A percentile compares a stretch with the other conserved stretches of the same genome.
Conservation (phyloP, 768 basidiomycete species). For the Myochromella boudieri region DNA sequence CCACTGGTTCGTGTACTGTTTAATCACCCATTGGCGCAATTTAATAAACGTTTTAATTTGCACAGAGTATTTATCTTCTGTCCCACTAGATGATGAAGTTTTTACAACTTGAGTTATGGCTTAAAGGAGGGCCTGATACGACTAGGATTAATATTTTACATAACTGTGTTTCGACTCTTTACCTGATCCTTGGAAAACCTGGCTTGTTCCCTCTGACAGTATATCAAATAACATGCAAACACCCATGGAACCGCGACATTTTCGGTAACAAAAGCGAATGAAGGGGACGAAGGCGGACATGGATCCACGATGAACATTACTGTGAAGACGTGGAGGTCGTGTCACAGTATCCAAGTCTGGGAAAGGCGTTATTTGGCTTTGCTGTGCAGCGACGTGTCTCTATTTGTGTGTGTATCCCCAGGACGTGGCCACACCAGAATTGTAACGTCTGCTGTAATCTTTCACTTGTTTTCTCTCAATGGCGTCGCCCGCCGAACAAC, state of each 20-base stretch:
- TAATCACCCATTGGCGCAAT: background rate
- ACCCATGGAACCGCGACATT: background rate
- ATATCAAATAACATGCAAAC: background rate
- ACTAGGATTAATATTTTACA: too few relatives aligned
- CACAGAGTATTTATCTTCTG: background rate
- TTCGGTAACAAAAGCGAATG: background rate
- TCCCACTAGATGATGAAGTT: background rate
- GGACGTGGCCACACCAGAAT: slow-evolving; percentile 28
- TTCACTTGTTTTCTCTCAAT: slow-evolving; percentile 28
- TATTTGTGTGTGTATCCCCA: slow-evolving; percentile 24
- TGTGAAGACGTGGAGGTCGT: too few relatives aligned
- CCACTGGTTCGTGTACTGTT: background rate
- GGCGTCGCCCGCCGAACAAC: slow-evolving; percentile 58
- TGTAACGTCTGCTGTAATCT: slow-evolving; percentile 11
- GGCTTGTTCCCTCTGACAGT: background rate
- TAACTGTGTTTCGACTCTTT: too few relatives aligned
- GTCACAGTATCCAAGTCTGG: slow-evolving; percentile 71
- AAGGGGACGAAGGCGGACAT: too few relatives aligned
- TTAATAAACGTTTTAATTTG: background rate
- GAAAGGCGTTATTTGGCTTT: slow-evolving; percentile 60
- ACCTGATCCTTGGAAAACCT: background rate
- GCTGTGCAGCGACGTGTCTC: slow-evolving; percentile 26
- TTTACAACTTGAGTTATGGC: too few relatives aligned
- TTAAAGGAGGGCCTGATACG: too few relatives aligned
- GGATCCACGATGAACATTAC: too few relatives aligned